A percentile compares a stretch with the other conserved stretches of the same genome.
These are phyloP conservation scores for Tylopilus felleus DNA, from an alignment of 768 basidiomycete species.

Conservation along the genomic window DNA sequence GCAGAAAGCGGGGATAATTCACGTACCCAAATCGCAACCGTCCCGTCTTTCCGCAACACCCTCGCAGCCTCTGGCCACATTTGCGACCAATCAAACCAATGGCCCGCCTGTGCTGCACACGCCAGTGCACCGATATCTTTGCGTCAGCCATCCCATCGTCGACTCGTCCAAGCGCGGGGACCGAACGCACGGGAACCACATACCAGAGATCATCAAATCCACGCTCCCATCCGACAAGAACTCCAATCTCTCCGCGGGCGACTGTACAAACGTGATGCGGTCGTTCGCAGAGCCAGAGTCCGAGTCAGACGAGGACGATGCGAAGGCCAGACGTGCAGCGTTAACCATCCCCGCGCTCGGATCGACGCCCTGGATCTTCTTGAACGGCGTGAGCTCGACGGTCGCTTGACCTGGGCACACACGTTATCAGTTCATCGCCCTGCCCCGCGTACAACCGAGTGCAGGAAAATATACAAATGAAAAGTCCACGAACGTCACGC, in stretches of 20 bases:
- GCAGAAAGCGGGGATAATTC: not conserved
- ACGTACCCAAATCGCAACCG: constrained; percentile 70
- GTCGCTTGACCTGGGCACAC: constrained; percentile 63
- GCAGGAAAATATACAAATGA: not conserved
- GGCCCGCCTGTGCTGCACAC: constrained; percentile 65
- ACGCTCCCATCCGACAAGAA: constrained; percentile 52
- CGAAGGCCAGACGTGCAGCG: constrained; percentile 37
- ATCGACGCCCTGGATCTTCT: constrained; percentile 64
- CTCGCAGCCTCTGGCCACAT: constrained; percentile 68
- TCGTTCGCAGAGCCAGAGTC: no score
- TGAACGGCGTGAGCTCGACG: constrained; percentile 52
- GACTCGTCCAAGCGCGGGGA: no score
- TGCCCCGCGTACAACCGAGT: not conserved
- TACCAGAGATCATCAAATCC: constrained; percentile 70
- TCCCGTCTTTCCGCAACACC: constrained; percentile 58
- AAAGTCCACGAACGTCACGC: constrained; percentile 4
- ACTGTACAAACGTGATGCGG: constrained; percentile 35
- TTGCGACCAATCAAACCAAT: constrained; percentile 77
- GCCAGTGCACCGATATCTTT: no score
- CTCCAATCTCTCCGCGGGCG: constrained; percentile 52
- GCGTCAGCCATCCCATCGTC: not conserved
- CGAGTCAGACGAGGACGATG: not conserved
- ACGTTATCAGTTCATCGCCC: no score
- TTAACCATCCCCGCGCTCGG: constrained; percentile 72
- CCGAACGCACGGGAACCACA: not conserved